Base-by-base conservation (phyloP, 257 asterid genomes). In the Echium plantagineum region DNA sequence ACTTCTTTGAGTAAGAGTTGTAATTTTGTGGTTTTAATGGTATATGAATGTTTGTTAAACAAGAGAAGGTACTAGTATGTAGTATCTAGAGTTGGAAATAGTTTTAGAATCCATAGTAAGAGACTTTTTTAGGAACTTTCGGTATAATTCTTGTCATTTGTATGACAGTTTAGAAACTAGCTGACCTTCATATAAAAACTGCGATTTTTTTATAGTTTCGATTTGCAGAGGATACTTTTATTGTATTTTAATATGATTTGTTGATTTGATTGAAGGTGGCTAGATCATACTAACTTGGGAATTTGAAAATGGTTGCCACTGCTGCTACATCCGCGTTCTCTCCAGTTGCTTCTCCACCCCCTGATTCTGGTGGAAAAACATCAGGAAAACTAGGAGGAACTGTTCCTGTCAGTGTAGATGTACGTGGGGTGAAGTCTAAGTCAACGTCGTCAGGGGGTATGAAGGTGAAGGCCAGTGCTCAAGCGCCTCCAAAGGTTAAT, bases 401-500 rank as follows among this genome's bases (percentile, higher is more conserved):
- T 64, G 60, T 78, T 46, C 87, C 98, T n/a, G 66, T 78, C 42
- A 82, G 83, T 60, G 66, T 86, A 64, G 93, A 81, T 74, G 63
- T 81, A 58, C 84, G 89, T 31, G 88, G 80, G 55, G 51, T 75
- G 9, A 91, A 84, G 72, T 71, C 85, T 20, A 88, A 82, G 70
- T 74, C 91, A 62, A 17, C 80, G 22, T 69, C 86, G 56, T 78
- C 95, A 10, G 83, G 96, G 63, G 78, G 66, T 52, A 59, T 89
- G 62, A 84, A 78, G 70, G 89, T 81, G 60, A 86, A 83, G 75
- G 89, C 98, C 57, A 81, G 52, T 67, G 89, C 90, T 6, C 98
- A 93, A 71, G 90, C 97, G 19, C 94, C 89, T 72, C 80, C 94
- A 20, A 93, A 84, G 89, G 86, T 93, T 66, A 93, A 93, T 66